phyloP scores from a whole-genome alignment of 768 basidiomycete species.

The Austroboletus festivus region DNA sequence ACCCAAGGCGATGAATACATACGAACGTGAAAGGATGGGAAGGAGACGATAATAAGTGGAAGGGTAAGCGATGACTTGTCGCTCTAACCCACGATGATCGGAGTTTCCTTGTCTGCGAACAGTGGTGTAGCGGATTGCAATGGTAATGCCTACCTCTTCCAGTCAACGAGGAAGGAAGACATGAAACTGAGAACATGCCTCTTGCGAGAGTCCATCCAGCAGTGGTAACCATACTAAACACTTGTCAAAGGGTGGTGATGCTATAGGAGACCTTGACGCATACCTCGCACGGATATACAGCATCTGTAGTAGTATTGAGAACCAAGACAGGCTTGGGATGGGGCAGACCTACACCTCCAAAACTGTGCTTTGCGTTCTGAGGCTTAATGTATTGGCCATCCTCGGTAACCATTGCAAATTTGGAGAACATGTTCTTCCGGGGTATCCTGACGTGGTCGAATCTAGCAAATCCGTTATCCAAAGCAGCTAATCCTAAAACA shows the following conservation, averaged over 20 bases:
- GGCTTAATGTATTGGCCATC: constrained; percentile 64
- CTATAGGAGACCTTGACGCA: neutral
- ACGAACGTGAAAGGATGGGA: constrained; percentile 65
- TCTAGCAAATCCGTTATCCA: constrained; percentile 68
- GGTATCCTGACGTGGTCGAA: constrained; percentile 68
- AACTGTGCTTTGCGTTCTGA: constrained; percentile 71
- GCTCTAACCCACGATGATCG: constrained; percentile 52
- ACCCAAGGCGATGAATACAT: constrained; percentile 66
- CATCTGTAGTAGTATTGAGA: constrained; percentile 45
- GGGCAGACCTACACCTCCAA: constrained; percentile 57
- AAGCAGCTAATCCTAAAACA: constrained; percentile 45
- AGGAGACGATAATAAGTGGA: constrained; percentile 70
- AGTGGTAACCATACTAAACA: constrained; percentile 56
- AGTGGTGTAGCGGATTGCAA: constrained; percentile 69
- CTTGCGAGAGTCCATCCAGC: constrained; percentile 64
- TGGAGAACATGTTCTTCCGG: constrained; percentile 68
- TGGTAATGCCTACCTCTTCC: constrained; percentile 47
- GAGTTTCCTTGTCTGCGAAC: constrained; percentile 66
- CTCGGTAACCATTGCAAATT: constrained; percentile 66
- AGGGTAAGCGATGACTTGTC: constrained; percentile 69
- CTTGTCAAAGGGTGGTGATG: neutral
- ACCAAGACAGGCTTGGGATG: neutral
- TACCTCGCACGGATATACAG: constrained; percentile 67
- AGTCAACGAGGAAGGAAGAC: neutral
- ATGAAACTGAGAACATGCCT: constrained; percentile 37